These are phyloP conservation scores for Pascua guehoae DNA, from an alignment of 1,284 basidiomycete genomes.

Conservation along the genomic window DNA sequence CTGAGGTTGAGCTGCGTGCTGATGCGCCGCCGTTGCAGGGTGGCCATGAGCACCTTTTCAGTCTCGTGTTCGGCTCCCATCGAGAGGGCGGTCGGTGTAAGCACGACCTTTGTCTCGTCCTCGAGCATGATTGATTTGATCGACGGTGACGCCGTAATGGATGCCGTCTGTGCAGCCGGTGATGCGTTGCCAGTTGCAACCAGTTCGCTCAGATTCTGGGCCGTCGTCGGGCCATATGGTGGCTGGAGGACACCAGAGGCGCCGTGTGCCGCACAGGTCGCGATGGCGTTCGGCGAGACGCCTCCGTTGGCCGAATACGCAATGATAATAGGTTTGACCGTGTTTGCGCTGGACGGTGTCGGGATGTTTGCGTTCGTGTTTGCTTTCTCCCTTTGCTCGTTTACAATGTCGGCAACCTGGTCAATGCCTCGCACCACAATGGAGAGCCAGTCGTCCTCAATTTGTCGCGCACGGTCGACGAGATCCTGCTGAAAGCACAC, in stretches of 20 bases:
- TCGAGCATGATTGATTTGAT: slow-evolving; percentile 8
- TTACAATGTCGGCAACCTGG: slow-evolving; percentile 39
- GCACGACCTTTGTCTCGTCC: slow-evolving; percentile 27
- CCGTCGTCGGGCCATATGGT: slow-evolving; percentile 36
- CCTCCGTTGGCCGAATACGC: slow-evolving; percentile 45
- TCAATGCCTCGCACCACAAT: slow-evolving; percentile 31
- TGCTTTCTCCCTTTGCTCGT: slow-evolving; percentile 40
- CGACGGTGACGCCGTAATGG: too few relatives aligned
- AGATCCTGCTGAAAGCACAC: slow-evolving; percentile 50
- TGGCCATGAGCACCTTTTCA: slow-evolving; percentile 30
- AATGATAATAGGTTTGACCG: slow-evolving; percentile 32
- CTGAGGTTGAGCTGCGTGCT: slow-evolving; percentile 11
- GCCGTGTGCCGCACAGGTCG: slow-evolving; percentile 38
- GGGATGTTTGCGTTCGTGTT: slow-evolving; percentile 35
- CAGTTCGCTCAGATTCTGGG: slow-evolving; percentile 27
- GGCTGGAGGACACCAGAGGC: slow-evolving; percentile 45
- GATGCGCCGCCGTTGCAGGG: slow-evolving; percentile 3
- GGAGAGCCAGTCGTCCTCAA: slow-evolving; percentile 46
- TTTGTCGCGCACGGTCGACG: slow-evolving; percentile 38
- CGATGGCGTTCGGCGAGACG: slow-evolving; percentile 29
- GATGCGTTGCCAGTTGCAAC: slow-evolving; percentile 19
- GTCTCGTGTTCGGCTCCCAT: slow-evolving; percentile 41
- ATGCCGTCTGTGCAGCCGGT: neutral
- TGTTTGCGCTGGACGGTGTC: slow-evolving; percentile 29
- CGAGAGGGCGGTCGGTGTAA: slow-evolving; percentile 39